These are phyloP conservation scores for Suhomyces sp. DNA, from an alignment of 805 yeast genomes.

Conservation along the genomic window DNA sequence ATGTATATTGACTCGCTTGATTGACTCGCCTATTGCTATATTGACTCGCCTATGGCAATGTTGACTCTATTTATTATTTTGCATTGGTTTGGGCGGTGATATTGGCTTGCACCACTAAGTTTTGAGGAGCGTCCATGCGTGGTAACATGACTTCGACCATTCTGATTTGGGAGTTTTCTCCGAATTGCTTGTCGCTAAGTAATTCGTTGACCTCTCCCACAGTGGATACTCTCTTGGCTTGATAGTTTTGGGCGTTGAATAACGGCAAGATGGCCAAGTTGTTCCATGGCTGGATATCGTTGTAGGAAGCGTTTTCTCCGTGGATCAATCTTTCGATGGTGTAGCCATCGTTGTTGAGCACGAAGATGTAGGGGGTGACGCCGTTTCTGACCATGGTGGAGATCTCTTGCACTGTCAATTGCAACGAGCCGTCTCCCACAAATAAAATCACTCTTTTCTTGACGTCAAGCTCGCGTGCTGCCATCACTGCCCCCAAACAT, in stretches of 20 bases:
- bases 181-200: conserved; percentile 46
- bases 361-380: conserved; percentile 64
- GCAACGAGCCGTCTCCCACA: conserved; percentile 75
- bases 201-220: conserved; percentile 57
- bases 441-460: conserved; percentile 61
- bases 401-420: conserved; percentile 71
- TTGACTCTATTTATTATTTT: background rate
- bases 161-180: conserved; percentile 57
- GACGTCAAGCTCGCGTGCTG: conserved; percentile 62
- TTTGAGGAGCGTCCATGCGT: conserved; percentile 66
- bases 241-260: conserved; percentile 59
- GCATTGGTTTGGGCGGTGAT: conserved; percentile 20
- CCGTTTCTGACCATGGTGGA: conserved; percentile 67
- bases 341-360: conserved; percentile 70
- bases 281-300: conserved; percentile 68
- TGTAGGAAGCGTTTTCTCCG: conserved; percentile 62
- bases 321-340: conserved; percentile 74
- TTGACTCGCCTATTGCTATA: no score
- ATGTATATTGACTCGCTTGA: background rate
- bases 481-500: conserved; percentile 64
- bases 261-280: conserved; percentile 54
- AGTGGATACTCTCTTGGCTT: conserved; percentile 51
- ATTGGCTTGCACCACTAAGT: conserved; percentile 36
- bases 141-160: conserved; percentile 66
- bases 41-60: no score